phyloP scores from a whole-genome alignment of 768 basidiomycete genomes.

The Clavaria fumosa region DNA sequence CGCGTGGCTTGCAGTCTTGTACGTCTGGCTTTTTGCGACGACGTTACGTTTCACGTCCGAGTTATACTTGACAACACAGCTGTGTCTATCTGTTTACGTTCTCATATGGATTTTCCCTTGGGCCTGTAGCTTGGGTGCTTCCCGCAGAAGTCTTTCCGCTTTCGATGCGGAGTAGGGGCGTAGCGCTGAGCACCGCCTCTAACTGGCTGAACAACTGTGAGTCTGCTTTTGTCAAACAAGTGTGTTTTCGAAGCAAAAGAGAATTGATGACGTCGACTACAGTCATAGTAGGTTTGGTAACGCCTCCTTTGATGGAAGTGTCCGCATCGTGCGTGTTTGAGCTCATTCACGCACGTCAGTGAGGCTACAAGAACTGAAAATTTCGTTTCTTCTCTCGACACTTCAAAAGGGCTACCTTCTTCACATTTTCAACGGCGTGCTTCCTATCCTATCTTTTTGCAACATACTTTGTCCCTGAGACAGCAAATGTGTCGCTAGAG shows the following conservation, averaged over 20 bases:
- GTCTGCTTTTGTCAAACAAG: conserved; percentile 9
- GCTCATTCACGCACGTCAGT: no score
- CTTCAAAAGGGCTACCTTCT: no score
- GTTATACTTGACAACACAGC: conserved; percentile 16
- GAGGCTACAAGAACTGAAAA: no score
- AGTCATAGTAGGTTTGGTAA: conserved; percentile 67
- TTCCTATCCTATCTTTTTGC: conserved; percentile 57
- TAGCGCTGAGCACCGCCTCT: conserved; percentile 71
- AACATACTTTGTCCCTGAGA: conserved; percentile 56
- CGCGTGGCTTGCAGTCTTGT: conserved; percentile 61
- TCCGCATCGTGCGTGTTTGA: conserved; percentile 36
- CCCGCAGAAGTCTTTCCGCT: conserved; percentile 74
- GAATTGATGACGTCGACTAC: neutral
- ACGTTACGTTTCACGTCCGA: neutral
- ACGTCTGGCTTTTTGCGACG: conserved; percentile 24
- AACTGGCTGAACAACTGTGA: conserved; percentile 76
- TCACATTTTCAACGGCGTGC: conserved; percentile 49
- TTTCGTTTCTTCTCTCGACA: no score
- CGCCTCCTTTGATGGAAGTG: conserved; percentile 45
- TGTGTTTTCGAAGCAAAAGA: neutral
- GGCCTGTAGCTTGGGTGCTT: conserved; percentile 73
- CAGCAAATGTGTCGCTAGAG: conserved; percentile 59
- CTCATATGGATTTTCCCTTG: conserved; percentile 63
- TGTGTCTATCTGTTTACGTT: conserved; percentile 62
- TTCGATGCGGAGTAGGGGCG: conserved; percentile 67